Evolutionary conservation across 2,329 filamentous ascomycete species (phyloP).

Genomic region (Xylariomycetidae sp.): DNA sequence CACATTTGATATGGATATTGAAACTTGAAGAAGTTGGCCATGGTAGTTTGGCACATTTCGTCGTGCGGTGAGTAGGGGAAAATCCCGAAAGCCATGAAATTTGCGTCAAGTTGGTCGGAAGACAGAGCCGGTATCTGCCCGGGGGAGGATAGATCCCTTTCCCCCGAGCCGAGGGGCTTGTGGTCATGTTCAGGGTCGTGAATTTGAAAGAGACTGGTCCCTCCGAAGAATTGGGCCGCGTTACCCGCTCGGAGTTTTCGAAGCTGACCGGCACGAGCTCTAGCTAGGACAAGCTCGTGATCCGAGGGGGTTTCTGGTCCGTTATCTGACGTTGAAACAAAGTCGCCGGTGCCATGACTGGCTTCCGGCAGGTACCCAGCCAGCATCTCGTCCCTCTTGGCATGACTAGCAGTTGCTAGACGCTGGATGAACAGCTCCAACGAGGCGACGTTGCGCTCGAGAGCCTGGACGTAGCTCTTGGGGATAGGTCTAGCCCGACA

Average conservation of each 20-base stretch:
- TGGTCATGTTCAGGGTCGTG: slow-evolving; percentile 24
- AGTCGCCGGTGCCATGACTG: slow-evolving; percentile 5
- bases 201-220: slow-evolving; percentile 41
- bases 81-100: slow-evolving; percentile 5
- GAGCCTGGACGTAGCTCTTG: slow-evolving; percentile 41
- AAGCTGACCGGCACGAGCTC: slow-evolving; percentile 32
- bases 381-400: slow-evolving; percentile 37
- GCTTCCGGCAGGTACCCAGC: slow-evolving; percentile 27
- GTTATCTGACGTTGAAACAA: slow-evolving; percentile 9
- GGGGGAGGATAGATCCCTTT: slow-evolving; percentile 1
- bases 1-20: slow-evolving; percentile 47
- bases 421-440: slow-evolving; percentile 41
- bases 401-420: slow-evolving; percentile 34
- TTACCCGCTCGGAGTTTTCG: slow-evolving; percentile 32
- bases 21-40: slow-evolving; percentile 43
- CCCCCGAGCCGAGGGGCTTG: slow-evolving; percentile 1
- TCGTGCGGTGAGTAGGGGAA: slow-evolving; percentile 39
- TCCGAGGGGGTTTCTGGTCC: slow-evolving; percentile 9
- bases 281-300: slow-evolving; percentile 21
- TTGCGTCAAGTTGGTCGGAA: slow-evolving; percentile 7
- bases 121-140: slow-evolving; percentile 13
- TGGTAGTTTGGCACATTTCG: slow-evolving; percentile 38
- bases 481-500: slow-evolving; percentile 38
- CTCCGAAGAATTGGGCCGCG: slow-evolving; percentile 42
- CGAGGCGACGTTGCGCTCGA: slow-evolving; percentile 42